Percentiles rank a stretch among this genome's conserved stretches.
phyloP scores from a whole-genome alignment of 345 rosid genomes.

The Syzygium oleosum region DNA sequence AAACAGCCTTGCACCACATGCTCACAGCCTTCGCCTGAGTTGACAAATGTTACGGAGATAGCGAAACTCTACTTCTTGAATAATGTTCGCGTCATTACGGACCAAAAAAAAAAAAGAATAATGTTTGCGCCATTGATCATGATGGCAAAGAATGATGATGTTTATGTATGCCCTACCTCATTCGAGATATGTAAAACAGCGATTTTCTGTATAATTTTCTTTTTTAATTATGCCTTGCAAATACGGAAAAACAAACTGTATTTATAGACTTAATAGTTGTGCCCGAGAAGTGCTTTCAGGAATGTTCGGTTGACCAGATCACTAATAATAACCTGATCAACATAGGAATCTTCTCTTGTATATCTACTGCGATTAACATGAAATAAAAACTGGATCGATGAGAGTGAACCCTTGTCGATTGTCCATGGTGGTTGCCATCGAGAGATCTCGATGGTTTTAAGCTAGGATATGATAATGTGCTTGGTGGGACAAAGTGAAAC shows the following conservation, averaged over 20 bases:
- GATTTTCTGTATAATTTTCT: background rate
- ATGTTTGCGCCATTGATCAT: background rate
- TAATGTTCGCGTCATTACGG: background rate
- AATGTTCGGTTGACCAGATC: background rate
- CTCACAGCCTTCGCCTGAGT: background rate
- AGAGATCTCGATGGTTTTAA: background rate
- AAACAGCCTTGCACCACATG: background rate
- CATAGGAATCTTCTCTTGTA: background rate
- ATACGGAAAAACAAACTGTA: background rate
- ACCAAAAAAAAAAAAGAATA: too few relatives aligned
- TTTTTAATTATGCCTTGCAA: too few relatives aligned
- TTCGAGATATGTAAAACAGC: background rate
- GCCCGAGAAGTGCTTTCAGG: background rate
- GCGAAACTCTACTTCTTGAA: background rate
- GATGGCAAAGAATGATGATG: background rate
- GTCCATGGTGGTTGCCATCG: background rate
- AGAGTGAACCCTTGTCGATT: background rate
- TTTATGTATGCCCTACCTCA: background rate
- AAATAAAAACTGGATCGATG: background rate
- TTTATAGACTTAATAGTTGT: background rate
- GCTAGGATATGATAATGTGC: background rate
- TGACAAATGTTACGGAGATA: background rate
- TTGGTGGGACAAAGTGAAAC: background rate
- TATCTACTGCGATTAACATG: background rate
- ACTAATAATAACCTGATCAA: background rate